Percentiles rank a stretch among this genome's conserved stretches.
Evolutionary conservation across 2,329 filamentous ascomycete genomes (phyloP).

Genomic region (Fusarium goolgardi): DNA sequence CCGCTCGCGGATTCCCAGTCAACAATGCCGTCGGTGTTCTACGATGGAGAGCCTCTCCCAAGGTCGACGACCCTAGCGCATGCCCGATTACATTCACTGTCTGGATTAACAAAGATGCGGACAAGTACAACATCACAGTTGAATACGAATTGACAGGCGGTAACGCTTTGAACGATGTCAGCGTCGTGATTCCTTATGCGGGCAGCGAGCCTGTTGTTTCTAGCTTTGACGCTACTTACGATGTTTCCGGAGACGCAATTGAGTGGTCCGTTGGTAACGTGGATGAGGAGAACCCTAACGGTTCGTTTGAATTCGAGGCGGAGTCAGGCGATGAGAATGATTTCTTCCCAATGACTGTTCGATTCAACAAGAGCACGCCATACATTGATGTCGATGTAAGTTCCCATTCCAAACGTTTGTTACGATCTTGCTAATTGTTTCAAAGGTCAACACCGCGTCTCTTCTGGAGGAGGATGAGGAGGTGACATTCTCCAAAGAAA

Average conservation of each 20-base stretch:
- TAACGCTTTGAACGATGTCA: slow-evolving; percentile 83
- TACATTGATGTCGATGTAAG: slow-evolving; percentile 95
- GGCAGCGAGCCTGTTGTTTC: slow-evolving; percentile 88
- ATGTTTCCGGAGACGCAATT: slow-evolving; percentile 90
- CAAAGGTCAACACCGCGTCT: slow-evolving; percentile 72
- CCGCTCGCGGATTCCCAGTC: slow-evolving; percentile 87
- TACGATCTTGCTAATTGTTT: slow-evolving; percentile 20
- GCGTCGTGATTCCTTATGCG: slow-evolving; percentile 87
- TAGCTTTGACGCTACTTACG: slow-evolving; percentile 93
- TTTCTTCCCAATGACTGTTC: slow-evolving; percentile 97
- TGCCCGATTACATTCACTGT: slow-evolving; percentile 96
- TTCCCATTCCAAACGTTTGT: slow-evolving; percentile 36
- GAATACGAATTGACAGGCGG: slow-evolving; percentile 93
- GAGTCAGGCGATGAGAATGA: slow-evolving; percentile 88
- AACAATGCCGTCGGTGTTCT: slow-evolving; percentile 95
- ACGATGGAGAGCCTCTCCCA: slow-evolving; percentile 89
- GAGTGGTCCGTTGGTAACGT: slow-evolving; percentile 94
- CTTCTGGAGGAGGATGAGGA: slow-evolving; percentile 81
- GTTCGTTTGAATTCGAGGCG: slow-evolving; percentile 95
- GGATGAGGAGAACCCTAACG: slow-evolving; percentile 82
- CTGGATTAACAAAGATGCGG: slow-evolving; percentile 92
- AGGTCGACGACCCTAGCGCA: slow-evolving; percentile 80
- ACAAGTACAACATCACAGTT: slow-evolving; percentile 88
- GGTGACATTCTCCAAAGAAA: slow-evolving; percentile 84
- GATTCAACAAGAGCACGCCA: slow-evolving; percentile 86